Evolutionary conservation across 116 monocot genomes (phyloP).

Genomic region (Posidonia oceanica): DNA sequence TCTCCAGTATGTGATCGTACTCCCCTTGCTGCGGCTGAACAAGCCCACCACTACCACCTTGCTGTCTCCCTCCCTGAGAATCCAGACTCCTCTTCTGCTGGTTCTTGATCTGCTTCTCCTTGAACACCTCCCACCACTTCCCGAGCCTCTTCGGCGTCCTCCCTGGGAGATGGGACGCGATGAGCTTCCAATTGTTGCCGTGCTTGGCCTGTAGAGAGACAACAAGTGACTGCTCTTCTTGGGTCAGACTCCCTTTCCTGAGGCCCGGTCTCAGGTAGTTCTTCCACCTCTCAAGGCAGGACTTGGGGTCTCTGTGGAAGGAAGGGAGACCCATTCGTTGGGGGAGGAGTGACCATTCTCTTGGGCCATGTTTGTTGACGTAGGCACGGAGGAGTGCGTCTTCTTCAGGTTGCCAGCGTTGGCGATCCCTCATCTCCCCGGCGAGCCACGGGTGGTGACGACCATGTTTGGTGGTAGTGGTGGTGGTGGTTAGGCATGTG

Average conservation of each 20-base stretch:
- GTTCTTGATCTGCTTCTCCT: conserved; percentile 21
- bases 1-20: conserved; percentile 31
- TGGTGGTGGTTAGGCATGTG: too few relatives aligned
- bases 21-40: conserved; percentile 5
- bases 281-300: conserved; percentile 52
- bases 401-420: conserved; percentile 43
- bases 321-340: conserved; percentile 18
- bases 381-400: conserved; percentile 31
- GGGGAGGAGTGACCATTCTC: conserved; percentile 27
- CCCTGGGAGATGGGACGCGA: conserved; percentile 40
- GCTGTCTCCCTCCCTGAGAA: background rate
- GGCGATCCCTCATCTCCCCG: conserved; percentile 13
- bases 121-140: conserved; percentile 66
- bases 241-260: conserved; percentile 38
- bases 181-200: conserved; percentile 61
- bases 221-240: conserved; percentile 40
- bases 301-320: conserved; percentile 49
- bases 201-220: conserved; percentile 35
- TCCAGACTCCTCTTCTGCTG: background rate
- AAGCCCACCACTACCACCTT: background rate
- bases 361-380: conserved; percentile 28
- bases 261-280: conserved; percentile 46
- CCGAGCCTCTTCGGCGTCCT: conserved; percentile 46
- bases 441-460: too few relatives aligned
- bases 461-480: too few relatives aligned